Evolutionary conservation across 1,284 basidiomycete species (phyloP), one percentile per base, ranked within the genome.

Genomic region (Ganoderma meredithae): DNA sequence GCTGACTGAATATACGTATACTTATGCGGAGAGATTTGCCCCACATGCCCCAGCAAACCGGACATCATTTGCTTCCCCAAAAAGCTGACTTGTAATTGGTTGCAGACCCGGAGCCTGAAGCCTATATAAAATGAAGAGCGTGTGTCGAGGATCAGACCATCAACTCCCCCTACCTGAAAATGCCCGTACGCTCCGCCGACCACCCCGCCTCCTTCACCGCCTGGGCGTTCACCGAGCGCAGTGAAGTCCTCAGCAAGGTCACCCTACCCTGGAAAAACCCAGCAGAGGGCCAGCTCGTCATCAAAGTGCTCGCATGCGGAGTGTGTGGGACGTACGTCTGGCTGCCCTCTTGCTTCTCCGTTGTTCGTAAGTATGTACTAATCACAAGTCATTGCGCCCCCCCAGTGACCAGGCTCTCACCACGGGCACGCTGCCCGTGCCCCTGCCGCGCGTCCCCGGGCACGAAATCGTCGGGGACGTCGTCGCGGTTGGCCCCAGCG

Each of bases 131-230:
- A 2, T 1, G 13, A 55, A 19, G 3, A 33, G 13, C 13, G 7
- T 17, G 22, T 17, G 15, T 3, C 0, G 25, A 25, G n/a, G 25
- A 19, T 15, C 22, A 17, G 31, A 19, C 31, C 27, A 22, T n/a
- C 44, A n/a, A n/a, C n/a, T 31, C 52, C 27, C 49, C 62, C 6
- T 8, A 22, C 10, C n/a, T 31, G 27, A 58, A 40, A 0, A 60
- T 69, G 60, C n/a, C 39, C 7, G 36, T 31, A 15, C 19, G 40
- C 61, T 9, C 59, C 22, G 6, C n/a, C 17, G 17, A 72, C 9
- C 74, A 73, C 36, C 80, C 81, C 44, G 74, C 76, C 41, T 74
- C 76, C 8, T 82, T 79, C 78, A 76, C 71, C 39, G 80, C 79
- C 4, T 78, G 73, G 56, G 55, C 71, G 2, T 68, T 73, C 66